Evolutionary conservation across 257 asterid genomes (phyloP), one percentile per base, ranked within the genome.

Genomic region (Nicotiana sylvestris): DNA sequence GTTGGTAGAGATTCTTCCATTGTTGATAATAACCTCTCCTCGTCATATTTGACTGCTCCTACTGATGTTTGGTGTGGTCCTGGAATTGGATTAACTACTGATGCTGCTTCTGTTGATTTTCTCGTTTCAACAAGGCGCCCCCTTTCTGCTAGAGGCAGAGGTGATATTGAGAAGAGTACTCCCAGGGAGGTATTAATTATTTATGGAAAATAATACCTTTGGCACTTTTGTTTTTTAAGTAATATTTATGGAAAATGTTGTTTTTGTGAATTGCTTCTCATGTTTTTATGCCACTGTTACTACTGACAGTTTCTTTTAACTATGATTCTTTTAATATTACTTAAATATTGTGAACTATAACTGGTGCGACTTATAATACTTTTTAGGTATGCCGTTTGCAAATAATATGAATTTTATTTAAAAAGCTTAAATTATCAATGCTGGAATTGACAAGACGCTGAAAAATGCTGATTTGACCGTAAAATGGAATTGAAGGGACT

Each of bases 61-160:
- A 15, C 16, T 77, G 96, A 94, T 92, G 97, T 92, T 85, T 93
- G 97, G 95, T 90, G 97, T 86, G 92, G 91, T 37, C 93, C 95
- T 69, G 95, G 95, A 30, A 86, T 89, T 70, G 93, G 92, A 16
- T 60, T 90, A 12, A 78, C 92, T 32, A 87, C 91, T 17, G 95
- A 89, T 86, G 96, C 96, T 56, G 90, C 96, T 58, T 90, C 95
- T 85, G 95, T 92, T 57, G 95, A 93, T 87, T 90, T 91, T 87
- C 96, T 92, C 57, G 95, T 92, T 90, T 89, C 96, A 33, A 90
- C 89, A 67, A 91, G 94, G 86, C 93, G 94, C 84, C 93, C 94
- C 33, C 81, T 61, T 33, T 81, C 87, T 64, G 83, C 87, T 5
- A 92, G 93, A 83, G 90, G 92, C 77, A 92, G 87, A 87, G 84